A percentile compares a stretch with the other conserved stretches of the same genome.
Conservation (phyloP, 306 rosid species). For the Acmispon strigosus region DNA sequence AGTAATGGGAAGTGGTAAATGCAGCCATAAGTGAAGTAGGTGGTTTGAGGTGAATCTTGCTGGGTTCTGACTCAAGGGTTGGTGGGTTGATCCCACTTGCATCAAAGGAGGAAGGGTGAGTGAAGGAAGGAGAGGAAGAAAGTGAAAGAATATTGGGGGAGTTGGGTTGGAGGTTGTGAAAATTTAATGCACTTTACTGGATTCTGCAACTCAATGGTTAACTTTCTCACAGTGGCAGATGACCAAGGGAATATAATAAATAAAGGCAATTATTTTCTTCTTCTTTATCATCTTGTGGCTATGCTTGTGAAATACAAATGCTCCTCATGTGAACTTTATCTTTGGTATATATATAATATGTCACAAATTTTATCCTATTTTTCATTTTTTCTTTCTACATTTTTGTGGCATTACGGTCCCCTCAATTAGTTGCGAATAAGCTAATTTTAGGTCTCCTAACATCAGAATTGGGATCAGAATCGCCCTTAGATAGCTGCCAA, state of each 20-base stretch:
- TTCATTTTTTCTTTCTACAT: background rate
- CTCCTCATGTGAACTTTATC: background rate
- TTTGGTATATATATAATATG: background rate
- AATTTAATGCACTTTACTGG: constrained; percentile 52
- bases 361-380: background rate
- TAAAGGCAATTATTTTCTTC: background rate
- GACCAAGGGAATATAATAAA: constrained; percentile 44
- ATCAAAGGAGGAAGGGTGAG: constrained; percentile 30
- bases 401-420: background rate
- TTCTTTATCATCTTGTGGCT: constrained; percentile 8
- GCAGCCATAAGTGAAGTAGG: constrained; percentile 55
- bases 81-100: constrained; percentile 32
- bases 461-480: background rate
- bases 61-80: constrained; percentile 26
- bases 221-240: constrained; percentile 48
- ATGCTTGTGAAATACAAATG: background rate
- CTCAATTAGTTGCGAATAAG: constrained; percentile 6
- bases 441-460: background rate
- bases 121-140: constrained; percentile 42
- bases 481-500: background rate
- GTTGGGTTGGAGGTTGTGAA: constrained; percentile 72
- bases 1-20: constrained; percentile 32
- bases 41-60: background rate
- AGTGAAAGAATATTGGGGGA: constrained; percentile 28
- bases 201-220: constrained; percentile 37